A percentile compares a stretch with the other conserved stretches of the same genome.
Conservation (phyloP, 1,139 yeast genomes). For the Yamadazyma kanchanaburiensis region DNA sequence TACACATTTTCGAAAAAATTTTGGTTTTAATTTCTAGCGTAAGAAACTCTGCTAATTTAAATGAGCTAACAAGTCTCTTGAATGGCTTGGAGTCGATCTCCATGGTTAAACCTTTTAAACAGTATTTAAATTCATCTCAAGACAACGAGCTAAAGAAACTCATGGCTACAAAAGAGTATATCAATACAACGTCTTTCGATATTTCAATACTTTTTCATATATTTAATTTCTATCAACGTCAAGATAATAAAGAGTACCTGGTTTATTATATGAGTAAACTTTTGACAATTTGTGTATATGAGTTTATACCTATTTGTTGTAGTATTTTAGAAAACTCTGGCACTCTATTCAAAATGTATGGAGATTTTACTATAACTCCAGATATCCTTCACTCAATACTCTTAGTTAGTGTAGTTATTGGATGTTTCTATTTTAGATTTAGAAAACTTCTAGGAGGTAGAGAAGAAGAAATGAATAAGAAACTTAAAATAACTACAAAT, state of each 20-base stretch:
- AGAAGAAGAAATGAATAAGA: too few relatives aligned
- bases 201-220: slow-evolving; percentile 23
- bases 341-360: slow-evolving; percentile 25
- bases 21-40: slow-evolving; percentile 16
- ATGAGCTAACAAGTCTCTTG: background rate
- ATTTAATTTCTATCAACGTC: slow-evolving; percentile 26
- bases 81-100: slow-evolving; percentile 21
- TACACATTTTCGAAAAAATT: slow-evolving; percentile 1
- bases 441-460: background rate
- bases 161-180: slow-evolving; percentile 1
- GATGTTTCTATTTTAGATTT: background rate
- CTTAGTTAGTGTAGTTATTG: background rate
- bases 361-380: slow-evolving; percentile 19
- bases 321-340: slow-evolving; percentile 24
- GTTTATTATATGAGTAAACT: slow-evolving; percentile 30
- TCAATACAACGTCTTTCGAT: slow-evolving; percentile 17
- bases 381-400: background rate
- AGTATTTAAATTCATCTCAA: background rate
- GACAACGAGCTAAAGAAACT: slow-evolving; percentile 2
- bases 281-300: slow-evolving; percentile 21
- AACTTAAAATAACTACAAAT: too few relatives aligned
- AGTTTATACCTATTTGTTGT: slow-evolving; percentile 28
- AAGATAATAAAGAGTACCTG: slow-evolving; percentile 18
- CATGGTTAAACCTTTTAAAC: slow-evolving; percentile 13
- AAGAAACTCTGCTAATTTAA: slow-evolving; percentile 16